Base-by-base conservation (phyloP, 495 filamentous ascomycete species). In the Astrothelium macrocarpum region DNA sequence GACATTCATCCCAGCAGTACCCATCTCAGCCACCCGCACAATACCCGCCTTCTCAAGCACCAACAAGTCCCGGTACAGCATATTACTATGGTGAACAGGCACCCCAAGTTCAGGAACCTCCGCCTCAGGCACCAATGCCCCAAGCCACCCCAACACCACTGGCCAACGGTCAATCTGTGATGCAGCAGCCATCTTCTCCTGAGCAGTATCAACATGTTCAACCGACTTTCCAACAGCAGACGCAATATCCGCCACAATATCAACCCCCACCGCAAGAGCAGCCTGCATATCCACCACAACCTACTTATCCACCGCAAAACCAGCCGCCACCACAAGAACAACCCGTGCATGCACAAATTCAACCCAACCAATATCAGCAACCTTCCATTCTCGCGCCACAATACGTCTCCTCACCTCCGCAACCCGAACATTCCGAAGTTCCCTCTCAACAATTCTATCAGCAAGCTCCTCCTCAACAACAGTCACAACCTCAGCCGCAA, bases 11-110 rank as follows among this genome's bases (percentile, higher is more conserved):
- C 46, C 66, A 70, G 61, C 68, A 69, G 61, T 63, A 64, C 25
- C 66, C 62, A 7, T 60, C 59, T 64, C 67, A n/a, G 69, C 71
- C 64, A 60, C 66, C 39, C 69, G 42, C 63, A n/a, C 70, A 64
- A 5, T 53, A 61, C 16, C 70, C 68, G 25, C 23, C 65, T 32
- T 61, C 18, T 16, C 16, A 53, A 62, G 9, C 62, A 42, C 32
- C 66, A 71, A 59, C 68, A 61, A 25, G 73, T 34, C 61, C 65
- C 4, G 65, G 63, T 10, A 62, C 68, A 29, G 67, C 28, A 34
- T 74, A 68, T 65, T 76, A 76, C 64, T 76, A 74, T 46, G 71
- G 65, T 43, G 67, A 71, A 29, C 64, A 69, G 25, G 20, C 34
- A n/a, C 32, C 58, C 25, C 46, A 32, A 14, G 34, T n/a, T 53